Conservation (phyloP, 495 filamentous ascomycete genomes). For the Xylaria longipes region DNA sequence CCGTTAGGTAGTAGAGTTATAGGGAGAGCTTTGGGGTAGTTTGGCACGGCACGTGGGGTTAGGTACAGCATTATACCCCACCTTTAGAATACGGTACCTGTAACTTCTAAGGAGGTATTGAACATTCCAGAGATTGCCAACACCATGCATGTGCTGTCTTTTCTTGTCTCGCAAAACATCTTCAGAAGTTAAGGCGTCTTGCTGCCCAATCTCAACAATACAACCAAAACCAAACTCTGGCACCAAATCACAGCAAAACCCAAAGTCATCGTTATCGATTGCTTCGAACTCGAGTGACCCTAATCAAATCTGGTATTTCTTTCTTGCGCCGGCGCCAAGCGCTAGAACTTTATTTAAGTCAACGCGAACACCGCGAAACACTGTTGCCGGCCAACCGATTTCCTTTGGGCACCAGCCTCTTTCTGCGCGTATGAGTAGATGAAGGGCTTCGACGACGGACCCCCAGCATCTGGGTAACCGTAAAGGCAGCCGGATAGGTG, state of each 20-base stretch:
- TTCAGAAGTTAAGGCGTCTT: not conserved
- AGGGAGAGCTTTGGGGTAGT: conserved; percentile 1
- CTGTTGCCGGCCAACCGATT: not conserved
- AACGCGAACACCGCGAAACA: not conserved
- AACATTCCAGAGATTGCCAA: not conserved
- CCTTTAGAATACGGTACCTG: not conserved
- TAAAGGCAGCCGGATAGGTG: not conserved
- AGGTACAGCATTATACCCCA: not conserved
- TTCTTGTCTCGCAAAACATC: not conserved
- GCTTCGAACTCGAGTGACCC: not conserved
- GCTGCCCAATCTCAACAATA: not conserved
- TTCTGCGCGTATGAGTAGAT: conserved; percentile 7
- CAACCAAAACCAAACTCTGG: not conserved
- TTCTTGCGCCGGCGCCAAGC: not conserved
- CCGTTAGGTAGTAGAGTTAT: not conserved
- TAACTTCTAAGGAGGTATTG: too few species aligned
- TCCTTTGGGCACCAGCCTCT: not conserved
- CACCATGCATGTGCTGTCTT: conserved; percentile 7
- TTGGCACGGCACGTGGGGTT: not conserved
- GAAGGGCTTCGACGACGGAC: conserved; percentile 13
- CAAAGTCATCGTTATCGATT: not conserved
- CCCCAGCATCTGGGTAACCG: not conserved
- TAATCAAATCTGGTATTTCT: not conserved
- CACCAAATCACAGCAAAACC: not conserved
- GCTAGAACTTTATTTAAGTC: not conserved